Percentiles rank a stretch among this genome's conserved stretches.
phyloP scores from a whole-genome alignment of 2,329 filamentous ascomycete genomes.

The Colletotrichum cordylinicola region DNA sequence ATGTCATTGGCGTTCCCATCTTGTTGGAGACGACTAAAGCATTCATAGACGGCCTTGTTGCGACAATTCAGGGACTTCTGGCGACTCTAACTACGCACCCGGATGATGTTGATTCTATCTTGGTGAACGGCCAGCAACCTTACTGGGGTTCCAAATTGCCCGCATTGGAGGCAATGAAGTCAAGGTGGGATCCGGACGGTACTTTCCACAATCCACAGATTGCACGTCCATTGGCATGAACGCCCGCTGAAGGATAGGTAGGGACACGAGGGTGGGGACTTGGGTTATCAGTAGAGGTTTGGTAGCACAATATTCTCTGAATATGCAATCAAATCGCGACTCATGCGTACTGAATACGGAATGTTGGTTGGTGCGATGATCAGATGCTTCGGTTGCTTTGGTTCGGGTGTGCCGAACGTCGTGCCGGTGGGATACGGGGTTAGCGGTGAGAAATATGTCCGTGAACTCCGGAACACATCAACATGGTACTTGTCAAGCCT shows the following conservation, averaged over 20 bases:
- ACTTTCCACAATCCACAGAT: conserved; percentile 66
- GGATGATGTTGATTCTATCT: conserved; percentile 63
- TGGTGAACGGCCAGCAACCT: conserved; percentile 49
- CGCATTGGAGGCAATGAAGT: conserved; percentile 54
- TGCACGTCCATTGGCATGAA: conserved; percentile 33
- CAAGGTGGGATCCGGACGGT: conserved; percentile 55
- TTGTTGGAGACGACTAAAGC: conserved; percentile 50
- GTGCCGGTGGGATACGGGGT: neutral
- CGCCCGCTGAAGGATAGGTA: neutral
- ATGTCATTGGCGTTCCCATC: conserved; percentile 55
- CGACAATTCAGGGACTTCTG: conserved; percentile 41
- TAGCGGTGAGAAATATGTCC: neutral
- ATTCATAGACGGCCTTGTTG: conserved; percentile 59
- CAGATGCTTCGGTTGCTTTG: neutral
- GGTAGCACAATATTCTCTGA: neutral
- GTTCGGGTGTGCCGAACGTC: neutral
- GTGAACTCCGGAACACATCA: neutral
- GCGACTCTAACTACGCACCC: conserved; percentile 59
- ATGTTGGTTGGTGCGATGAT: neutral
- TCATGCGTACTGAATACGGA: neutral
- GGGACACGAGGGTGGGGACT: neutral
- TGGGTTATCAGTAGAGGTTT: neutral
- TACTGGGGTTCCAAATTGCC: conserved; percentile 63
- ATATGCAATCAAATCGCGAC: neutral
- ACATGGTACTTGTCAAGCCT: neutral